Evolutionary conservation across 2,329 filamentous ascomycete species (phyloP).

Genomic region (Metarhizium robertsii): DNA sequence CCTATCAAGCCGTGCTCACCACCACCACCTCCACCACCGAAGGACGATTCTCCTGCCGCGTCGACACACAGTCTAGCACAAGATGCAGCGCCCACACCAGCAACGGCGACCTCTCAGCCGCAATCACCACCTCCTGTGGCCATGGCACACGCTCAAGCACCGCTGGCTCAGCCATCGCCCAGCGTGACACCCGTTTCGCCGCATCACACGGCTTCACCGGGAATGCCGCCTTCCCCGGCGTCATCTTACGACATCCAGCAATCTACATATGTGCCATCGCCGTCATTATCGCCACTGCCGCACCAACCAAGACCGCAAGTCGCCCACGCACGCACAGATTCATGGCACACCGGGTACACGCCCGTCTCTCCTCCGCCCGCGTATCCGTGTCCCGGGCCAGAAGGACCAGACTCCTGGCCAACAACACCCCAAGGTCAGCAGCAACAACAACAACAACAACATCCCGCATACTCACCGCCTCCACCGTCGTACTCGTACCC

Average conservation of each 20-base stretch:
- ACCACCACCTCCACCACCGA: not conserved
- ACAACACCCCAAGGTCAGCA: too few relatives aligned
- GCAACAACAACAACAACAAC: not conserved
- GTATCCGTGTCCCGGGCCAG: not conserved
- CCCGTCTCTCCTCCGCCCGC: slow-evolving; percentile 8
- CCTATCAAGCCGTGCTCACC: not conserved
- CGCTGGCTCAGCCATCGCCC: not conserved
- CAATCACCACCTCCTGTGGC: not conserved
- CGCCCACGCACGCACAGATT: slow-evolving; percentile 2
- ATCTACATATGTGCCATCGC: slow-evolving; percentile 7
- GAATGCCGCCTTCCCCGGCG: not conserved
- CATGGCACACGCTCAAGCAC: not conserved
- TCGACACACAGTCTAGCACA: not conserved
- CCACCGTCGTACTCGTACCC: not conserved
- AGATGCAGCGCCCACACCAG: not conserved
- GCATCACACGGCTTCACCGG: not conserved
- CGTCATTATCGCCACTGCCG: not conserved
- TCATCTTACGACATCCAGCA: slow-evolving; percentile 3
- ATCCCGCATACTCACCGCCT: slow-evolving; percentile 2
- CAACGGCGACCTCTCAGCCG: not conserved
- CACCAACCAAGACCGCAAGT: slow-evolving; percentile 5
- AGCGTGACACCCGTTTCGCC: not conserved
- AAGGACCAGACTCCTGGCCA: not conserved
- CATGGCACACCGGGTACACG: not conserved
- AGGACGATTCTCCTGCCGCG: not conserved